phyloP scores from a whole-genome alignment of 148 eudicot species.

The Diospyros lotus region DNA sequence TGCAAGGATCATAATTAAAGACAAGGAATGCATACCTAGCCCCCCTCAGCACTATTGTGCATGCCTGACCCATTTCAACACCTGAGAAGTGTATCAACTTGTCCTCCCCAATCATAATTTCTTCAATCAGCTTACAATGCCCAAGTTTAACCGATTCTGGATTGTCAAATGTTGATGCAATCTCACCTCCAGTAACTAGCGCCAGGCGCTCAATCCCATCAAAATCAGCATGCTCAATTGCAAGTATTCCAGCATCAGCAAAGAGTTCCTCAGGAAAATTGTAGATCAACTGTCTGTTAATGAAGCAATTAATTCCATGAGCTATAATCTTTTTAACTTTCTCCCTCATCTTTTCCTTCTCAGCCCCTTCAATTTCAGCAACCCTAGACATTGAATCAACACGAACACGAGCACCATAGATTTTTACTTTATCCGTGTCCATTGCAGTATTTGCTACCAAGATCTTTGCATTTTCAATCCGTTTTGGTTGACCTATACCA shows the following conservation, averaged over 20 bases:
- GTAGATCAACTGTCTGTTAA: slow-evolving; percentile 89
- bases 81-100: slow-evolving; percentile 94
- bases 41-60: slow-evolving; percentile 96
- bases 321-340: slow-evolving; percentile 88
- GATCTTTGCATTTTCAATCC: slow-evolving; percentile 96
- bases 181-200: slow-evolving; percentile 97
- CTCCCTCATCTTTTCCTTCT: slow-evolving; percentile 97
- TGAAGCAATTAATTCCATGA: slow-evolving; percentile 95
- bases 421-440: slow-evolving; percentile 99
- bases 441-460: slow-evolving; percentile 97
- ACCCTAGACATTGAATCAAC: slow-evolving; percentile 99
- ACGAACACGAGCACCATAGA: slow-evolving; percentile 97
- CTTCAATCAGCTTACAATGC: slow-evolving; percentile 92
- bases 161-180: slow-evolving; percentile 97
- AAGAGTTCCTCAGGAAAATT: slow-evolving; percentile 97
- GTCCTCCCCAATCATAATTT: slow-evolving; percentile 98
- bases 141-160: slow-evolving; percentile 98
- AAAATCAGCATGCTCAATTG: slow-evolving; percentile 99
- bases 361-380: slow-evolving; percentile 95
- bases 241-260: slow-evolving; percentile 98
- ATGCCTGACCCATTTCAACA: slow-evolving; percentile 96
- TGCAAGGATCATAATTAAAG: not conserved
- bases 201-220: slow-evolving; percentile 98
- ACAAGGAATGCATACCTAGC: slow-evolving; percentile 55
- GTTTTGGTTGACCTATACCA: slow-evolving; percentile 96